A percentile compares a stretch with the other conserved stretches of the same genome.
These are phyloP conservation scores for Rhizoctonia solani DNA, from an alignment of 1,284 basidiomycete genomes.

Conservation along the genomic window DNA sequence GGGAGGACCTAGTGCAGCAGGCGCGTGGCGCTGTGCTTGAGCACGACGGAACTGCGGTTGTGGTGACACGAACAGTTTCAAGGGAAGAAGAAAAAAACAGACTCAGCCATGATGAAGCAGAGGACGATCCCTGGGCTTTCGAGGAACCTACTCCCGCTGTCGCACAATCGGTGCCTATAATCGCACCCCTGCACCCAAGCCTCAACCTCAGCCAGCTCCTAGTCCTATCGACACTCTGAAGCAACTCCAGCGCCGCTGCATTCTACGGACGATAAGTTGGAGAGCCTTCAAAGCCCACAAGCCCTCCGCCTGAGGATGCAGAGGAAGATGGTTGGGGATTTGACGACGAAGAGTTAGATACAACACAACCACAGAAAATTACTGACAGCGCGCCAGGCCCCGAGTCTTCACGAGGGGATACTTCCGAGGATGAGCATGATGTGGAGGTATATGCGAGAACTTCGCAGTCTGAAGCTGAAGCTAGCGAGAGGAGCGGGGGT, in stretches of 20 bases:
- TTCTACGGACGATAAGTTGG: not conserved
- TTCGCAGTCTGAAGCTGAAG: slow-evolving; percentile 24
- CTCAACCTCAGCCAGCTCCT: not conserved
- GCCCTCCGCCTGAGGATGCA: slow-evolving; percentile 14
- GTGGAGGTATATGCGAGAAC: slow-evolving; percentile 17
- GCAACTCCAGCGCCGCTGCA: slow-evolving; percentile 1
- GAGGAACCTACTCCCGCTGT: slow-evolving; percentile 37
- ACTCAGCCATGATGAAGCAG: slow-evolving; percentile 28
- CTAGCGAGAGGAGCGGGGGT: slow-evolving; percentile 20
- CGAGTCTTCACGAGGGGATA: not conserved
- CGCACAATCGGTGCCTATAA: not conserved
- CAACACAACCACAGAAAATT: not conserved
- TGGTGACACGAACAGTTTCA: slow-evolving; percentile 40
- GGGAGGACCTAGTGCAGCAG: slow-evolving; percentile 62
- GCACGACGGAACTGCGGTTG: slow-evolving; percentile 33
- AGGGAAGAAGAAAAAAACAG: slow-evolving; percentile 45
- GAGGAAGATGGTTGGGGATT: slow-evolving; percentile 41
- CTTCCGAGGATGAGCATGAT: slow-evolving; percentile 18
- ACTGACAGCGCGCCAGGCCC: not conserved
- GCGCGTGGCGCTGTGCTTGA: slow-evolving; percentile 56
- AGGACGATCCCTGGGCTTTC: slow-evolving; percentile 42
- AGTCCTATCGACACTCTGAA: not conserved
- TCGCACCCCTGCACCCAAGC: not conserved
- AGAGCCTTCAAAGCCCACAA: slow-evolving; percentile 26
- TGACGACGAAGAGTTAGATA: slow-evolving; percentile 37